phyloP scores from a whole-genome alignment of 2,329 filamentous ascomycete species.

The Niveomyces coronatus region DNA sequence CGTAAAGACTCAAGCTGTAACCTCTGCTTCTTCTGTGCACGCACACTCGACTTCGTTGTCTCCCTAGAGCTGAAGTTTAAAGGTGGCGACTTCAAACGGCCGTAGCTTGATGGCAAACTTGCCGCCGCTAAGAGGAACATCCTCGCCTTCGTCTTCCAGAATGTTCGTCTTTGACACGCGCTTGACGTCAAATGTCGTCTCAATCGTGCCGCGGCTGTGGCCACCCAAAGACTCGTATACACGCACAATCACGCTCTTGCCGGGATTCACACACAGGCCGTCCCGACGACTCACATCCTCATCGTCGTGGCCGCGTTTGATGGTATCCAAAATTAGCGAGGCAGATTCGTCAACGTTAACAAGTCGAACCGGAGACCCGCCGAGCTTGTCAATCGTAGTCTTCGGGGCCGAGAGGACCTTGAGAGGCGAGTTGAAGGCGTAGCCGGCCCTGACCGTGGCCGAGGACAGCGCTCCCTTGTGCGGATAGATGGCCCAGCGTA shows the following conservation, averaged over 20 bases:
- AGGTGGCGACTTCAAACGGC: constrained; percentile 81
- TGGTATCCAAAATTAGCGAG: constrained; percentile 71
- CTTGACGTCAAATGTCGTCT: constrained; percentile 59
- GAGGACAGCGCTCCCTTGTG: constrained; percentile 64
- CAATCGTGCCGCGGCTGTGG: constrained; percentile 59
- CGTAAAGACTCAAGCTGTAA: neutral
- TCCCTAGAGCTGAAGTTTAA: constrained; percentile 46
- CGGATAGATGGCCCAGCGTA: constrained; percentile 84
- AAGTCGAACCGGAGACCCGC: constrained; percentile 50
- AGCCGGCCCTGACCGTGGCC: constrained; percentile 70
- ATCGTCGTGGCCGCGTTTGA: constrained; percentile 91
- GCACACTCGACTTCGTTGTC: constrained; percentile 17
- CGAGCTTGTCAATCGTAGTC: constrained; percentile 18
- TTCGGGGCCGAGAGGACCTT: constrained; percentile 22
- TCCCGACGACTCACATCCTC: constrained; percentile 57
- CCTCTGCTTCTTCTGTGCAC: constrained; percentile 13
- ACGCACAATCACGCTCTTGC: constrained; percentile 70
- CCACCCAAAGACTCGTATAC: constrained; percentile 87
- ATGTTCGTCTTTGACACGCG: constrained; percentile 76
- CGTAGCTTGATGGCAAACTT: constrained; percentile 54
- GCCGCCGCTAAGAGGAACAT: constrained; percentile 40
- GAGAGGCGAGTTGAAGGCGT: constrained; percentile 83
- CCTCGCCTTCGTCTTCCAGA: constrained; percentile 75
- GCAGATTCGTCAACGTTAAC: constrained; percentile 40
- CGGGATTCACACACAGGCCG: constrained; percentile 54